Conservation (phyloP, 1,139 yeast genomes). For the Martiniozyma asiatica region DNA sequence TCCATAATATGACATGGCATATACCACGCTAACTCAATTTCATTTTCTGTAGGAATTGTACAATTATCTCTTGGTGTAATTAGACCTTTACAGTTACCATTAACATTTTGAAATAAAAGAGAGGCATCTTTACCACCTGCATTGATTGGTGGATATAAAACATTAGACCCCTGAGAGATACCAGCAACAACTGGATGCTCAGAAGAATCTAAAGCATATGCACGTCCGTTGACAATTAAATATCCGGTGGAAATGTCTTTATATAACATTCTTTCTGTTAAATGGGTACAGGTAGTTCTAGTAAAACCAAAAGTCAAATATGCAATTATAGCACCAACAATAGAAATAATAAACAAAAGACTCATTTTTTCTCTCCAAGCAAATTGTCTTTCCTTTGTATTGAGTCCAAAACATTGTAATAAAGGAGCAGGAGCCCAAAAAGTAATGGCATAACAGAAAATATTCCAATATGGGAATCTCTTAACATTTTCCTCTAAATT, state of each 20-base stretch:
- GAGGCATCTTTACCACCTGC: conserved; percentile 91
- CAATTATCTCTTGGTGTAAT: conserved; percentile 64
- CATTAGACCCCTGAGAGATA: conserved; percentile 49
- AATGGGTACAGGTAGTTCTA: conserved; percentile 58
- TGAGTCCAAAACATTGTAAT: conserved; percentile 63
- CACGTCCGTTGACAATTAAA: conserved; percentile 70
- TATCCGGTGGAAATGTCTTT: conserved; percentile 48
- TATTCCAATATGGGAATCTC: conserved; percentile 57
- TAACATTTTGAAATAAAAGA: conserved; percentile 86
- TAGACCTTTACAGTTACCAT: conserved; percentile 79
- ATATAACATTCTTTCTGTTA: conserved; percentile 40
- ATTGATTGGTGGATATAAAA: conserved; percentile 70
- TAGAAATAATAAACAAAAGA: conserved; percentile 59
- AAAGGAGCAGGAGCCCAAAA: conserved; percentile 87
- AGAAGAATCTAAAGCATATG: conserved; percentile 60
- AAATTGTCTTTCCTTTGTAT: conserved; percentile 68
- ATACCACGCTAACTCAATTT: conserved; percentile 77
- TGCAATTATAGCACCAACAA: conserved; percentile 70
- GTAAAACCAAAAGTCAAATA: conserved; percentile 89
- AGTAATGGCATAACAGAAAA: conserved; percentile 68
- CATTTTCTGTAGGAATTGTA: conserved; percentile 55
- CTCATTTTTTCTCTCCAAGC: conserved; percentile 98
- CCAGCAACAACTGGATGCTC: conserved; percentile 78
- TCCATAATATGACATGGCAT: conserved; percentile 76
- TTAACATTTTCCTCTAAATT: conserved; percentile 16